Evolutionary conservation across 306 rosid genomes (phyloP).

Genomic region (Herpetospermum pedunculosum): DNA sequence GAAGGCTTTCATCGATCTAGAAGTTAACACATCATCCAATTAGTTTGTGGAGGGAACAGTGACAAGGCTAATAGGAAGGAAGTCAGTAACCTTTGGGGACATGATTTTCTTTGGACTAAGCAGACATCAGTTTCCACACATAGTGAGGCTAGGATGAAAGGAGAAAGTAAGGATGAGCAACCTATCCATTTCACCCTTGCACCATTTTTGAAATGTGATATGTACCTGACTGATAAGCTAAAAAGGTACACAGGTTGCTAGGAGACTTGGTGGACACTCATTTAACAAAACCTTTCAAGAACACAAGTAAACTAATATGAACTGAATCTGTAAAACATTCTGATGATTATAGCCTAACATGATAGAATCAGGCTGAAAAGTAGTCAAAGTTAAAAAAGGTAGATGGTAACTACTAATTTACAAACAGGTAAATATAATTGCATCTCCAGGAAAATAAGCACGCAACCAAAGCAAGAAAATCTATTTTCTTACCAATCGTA

Average conservation of each 20-base stretch:
- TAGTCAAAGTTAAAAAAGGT: background rate
- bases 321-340: background rate
- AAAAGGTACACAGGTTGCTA: background rate
- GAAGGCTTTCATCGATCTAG: background rate
- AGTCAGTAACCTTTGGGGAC: background rate
- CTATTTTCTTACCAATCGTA: conserved; percentile 52
- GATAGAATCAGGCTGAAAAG: background rate
- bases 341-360: background rate
- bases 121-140: background rate
- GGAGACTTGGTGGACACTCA: background rate
- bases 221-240: background rate
- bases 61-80: background rate
- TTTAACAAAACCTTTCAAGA: background rate
- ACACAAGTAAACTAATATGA: background rate
- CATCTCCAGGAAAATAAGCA: background rate
- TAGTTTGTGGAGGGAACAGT: background rate
- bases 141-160: background rate
- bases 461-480: background rate
- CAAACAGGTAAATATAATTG: background rate
- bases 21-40: background rate
- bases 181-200: background rate
- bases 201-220: background rate
- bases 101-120: background rate
- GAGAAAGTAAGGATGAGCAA: background rate
- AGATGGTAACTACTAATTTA: background rate